phyloP scores from a whole-genome alignment of 192 early-diverging fungal genomes.

The Irineochytrium annulatum region DNA sequence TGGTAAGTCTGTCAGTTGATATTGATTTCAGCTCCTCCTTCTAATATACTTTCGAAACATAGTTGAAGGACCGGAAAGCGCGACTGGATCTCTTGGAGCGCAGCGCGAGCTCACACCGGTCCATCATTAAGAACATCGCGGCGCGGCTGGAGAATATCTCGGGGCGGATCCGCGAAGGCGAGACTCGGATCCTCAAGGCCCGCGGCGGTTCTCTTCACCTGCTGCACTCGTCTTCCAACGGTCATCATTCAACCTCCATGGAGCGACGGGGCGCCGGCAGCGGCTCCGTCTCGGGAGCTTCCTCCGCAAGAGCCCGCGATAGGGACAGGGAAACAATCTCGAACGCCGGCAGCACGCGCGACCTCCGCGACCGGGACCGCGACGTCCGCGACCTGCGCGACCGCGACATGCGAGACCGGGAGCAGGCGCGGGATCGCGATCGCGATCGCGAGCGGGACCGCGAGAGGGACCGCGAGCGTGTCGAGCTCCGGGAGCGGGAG shows the following conservation, averaged over 20 bases:
- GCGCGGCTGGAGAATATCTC: background rate
- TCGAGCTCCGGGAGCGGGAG: background rate
- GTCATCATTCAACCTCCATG: background rate
- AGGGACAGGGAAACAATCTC: background rate
- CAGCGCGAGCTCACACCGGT: background rate
- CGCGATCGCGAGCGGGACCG: background rate
- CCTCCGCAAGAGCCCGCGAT: background rate
- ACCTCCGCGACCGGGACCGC: background rate
- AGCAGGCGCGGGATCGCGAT: background rate
- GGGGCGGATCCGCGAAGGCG: background rate
- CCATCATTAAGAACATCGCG: background rate
- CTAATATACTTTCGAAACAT: background rate
- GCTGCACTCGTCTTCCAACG: background rate
- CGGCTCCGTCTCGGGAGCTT: background rate
- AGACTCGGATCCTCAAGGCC: background rate
- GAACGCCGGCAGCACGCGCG: background rate
- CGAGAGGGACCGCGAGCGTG: background rate
- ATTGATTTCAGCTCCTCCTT: background rate
- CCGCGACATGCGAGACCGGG: background rate
- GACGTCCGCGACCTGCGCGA: background rate
- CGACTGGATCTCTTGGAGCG: background rate
- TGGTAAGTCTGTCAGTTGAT: background rate
- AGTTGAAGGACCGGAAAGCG: background rate
- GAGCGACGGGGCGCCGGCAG: background rate
- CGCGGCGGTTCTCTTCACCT: background rate